A percentile compares a stretch with the other conserved stretches of the same genome.
phyloP scores from a whole-genome alignment of 176 grass and related monocot genomes.

The Musa acuminata region DNA sequence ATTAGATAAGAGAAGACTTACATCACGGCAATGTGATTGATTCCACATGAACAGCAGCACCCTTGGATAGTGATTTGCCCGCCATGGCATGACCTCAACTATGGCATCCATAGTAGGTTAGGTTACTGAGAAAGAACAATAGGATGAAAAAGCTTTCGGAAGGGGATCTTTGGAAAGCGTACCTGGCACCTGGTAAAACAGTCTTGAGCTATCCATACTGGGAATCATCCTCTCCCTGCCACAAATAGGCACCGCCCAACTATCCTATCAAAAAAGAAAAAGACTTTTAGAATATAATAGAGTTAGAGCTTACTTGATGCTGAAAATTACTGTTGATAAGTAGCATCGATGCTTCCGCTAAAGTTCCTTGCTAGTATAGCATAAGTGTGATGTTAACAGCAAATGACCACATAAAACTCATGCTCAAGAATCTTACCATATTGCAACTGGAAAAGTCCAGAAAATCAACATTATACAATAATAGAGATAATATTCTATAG shows the following conservation, averaged over 20 bases:
- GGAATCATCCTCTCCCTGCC: not conserved
- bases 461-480: not conserved
- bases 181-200: not conserved
- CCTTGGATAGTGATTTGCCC: too few relatives aligned
- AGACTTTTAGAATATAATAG: not conserved
- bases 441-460: not conserved
- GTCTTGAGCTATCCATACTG: not conserved
- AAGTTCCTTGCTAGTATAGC: not conserved
- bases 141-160: not conserved
- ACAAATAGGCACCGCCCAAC: not conserved
- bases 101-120: not conserved
- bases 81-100: not conserved
- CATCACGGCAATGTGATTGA: not conserved
- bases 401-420: not conserved
- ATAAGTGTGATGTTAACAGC: not conserved
- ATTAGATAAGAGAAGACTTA: not conserved
- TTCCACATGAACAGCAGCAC: not conserved
- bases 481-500: too few relatives aligned
- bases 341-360: not conserved
- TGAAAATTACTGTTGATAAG: not conserved
- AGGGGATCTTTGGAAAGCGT: not conserved
- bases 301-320: not conserved
- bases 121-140: not conserved
- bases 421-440: not conserved
- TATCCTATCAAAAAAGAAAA: not conserved